These are phyloP conservation scores for Stagonosporopsis vannaccii DNA, from an alignment of 2,329 filamentous ascomycete genomes.

Conservation along the genomic window DNA sequence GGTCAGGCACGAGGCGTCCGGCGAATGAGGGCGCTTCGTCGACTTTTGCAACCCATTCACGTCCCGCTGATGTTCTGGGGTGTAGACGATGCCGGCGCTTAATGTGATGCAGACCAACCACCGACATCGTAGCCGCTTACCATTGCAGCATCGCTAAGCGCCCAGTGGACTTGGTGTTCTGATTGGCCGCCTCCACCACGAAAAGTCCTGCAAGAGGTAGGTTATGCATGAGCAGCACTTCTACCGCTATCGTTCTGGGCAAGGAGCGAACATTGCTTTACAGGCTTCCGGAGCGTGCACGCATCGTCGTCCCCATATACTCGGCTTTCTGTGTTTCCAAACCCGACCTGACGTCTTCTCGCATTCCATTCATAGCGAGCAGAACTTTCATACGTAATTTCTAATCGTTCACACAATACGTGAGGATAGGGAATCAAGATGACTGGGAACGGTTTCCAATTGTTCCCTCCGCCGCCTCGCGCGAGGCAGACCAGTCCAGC, in stretches of 20 bases:
- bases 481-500: constrained; percentile 45
- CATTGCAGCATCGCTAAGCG: constrained; percentile 33
- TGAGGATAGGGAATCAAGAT: constrained; percentile 28
- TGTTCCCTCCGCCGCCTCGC: constrained; percentile 50
- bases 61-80: constrained; percentile 37
- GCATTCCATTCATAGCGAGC: background rate
- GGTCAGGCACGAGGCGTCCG: constrained; percentile 34
- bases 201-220: constrained; percentile 36
- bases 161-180: constrained; percentile 38
- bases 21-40: constrained; percentile 36
- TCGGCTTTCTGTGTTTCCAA: constrained; percentile 5
- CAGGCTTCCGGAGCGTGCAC: constrained; percentile 23
- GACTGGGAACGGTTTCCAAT: constrained; percentile 46
- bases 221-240: constrained; percentile 42
- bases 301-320: constrained; percentile 27
- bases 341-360: background rate
- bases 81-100: constrained; percentile 46
- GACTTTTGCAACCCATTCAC: constrained; percentile 23
- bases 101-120: constrained; percentile 44
- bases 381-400: constrained; percentile 2
- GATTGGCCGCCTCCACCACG: constrained; percentile 41
- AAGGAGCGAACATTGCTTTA: constrained; percentile 23
- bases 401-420: background rate
- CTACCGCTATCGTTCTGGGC: constrained; percentile 44
- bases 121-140: constrained; percentile 46